Evolutionary conservation across 2,329 filamentous ascomycete species (phyloP).

Genomic region (Talaromyces marneffei): DNA sequence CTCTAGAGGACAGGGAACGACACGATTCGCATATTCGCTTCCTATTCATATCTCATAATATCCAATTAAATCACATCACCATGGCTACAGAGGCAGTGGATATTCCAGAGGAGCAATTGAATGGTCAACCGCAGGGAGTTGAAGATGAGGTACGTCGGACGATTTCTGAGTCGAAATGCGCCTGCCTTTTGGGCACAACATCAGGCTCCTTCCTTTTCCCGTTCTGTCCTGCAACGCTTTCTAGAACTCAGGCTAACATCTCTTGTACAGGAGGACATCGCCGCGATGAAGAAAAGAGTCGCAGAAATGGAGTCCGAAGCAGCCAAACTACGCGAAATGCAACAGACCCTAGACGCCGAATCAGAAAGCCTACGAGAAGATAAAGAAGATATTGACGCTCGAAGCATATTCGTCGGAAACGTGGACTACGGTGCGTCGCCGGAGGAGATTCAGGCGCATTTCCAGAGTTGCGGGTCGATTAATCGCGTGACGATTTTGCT

Average conservation of each 20-base stretch:
- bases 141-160: constrained; percentile 39
- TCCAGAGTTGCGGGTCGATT: constrained; percentile 94
- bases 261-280: constrained; percentile 62
- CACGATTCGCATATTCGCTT: not conserved
- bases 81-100: constrained; percentile 13
- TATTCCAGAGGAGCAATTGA: constrained; percentile 29
- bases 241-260: not conserved
- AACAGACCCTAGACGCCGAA: constrained; percentile 77
- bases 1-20: not conserved
- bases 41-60: not conserved
- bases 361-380: constrained; percentile 78
- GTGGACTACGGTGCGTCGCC: constrained; percentile 96
- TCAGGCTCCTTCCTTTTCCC: not conserved
- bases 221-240: not conserved
- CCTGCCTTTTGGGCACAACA: not conserved
- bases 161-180: not conserved
- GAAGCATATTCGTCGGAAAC: constrained; percentile 97
- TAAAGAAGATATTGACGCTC: constrained; percentile 90
- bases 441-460: constrained; percentile 97
- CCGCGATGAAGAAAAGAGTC: constrained; percentile 78
- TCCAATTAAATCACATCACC: not conserved
- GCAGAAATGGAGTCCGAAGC: constrained; percentile 90
- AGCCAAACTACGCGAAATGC: constrained; percentile 80
- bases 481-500: constrained; percentile 96
- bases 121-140: constrained; percentile 35